Evolutionary conservation across 2,329 filamentous ascomycete genomes (phyloP), one percentile per base, ranked within the genome.

Genomic region (Arthrobotrys iridis): DNA sequence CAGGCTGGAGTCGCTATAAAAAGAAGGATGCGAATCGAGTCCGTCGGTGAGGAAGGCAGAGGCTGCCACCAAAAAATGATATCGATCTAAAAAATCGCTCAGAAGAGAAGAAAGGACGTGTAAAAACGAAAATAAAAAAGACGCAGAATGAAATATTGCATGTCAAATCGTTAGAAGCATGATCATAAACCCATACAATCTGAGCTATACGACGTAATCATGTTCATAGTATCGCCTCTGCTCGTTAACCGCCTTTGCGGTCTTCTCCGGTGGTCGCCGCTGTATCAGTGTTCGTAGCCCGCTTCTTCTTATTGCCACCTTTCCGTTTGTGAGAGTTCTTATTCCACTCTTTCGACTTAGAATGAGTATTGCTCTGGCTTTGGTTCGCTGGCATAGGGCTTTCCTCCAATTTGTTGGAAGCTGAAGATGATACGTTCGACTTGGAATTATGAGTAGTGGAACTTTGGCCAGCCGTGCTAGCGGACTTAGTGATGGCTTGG

Each of bases 141-240:
- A 46, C 26, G 33, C 43, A 41, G 33, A 45, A 20, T 13, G 8
- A n/a, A 66, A 60, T 33, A 58, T 48, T 65, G 50, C 68, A 41
- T 57, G 62, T 66, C 50, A 62, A 74, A 74, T 74, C 70, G 30
- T 74, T 57, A 63, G 62, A 74, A 74, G 70, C 70, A 74, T 67
- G 70, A 67, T 74, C 70, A 63, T 74, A 67, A 74, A 74, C 70
- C 63, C 70, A 74, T 74, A 74, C 70, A 74, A 45, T 58, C 30
- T 62, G 70, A 74, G 70, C 37, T 74, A 74, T 74, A 64, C 55
- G 55, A 24, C 62, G 70, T 67, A 73, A 73, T 66, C 68, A 73
- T 73, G 50, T 73, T 60, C 55, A 48, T 45, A 33, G 50, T 37
- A 22, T 24, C 50, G 15, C 15, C 50, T 55, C 30, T 22, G 7